phyloP scores from a whole-genome alignment of 345 rosid species.

The Eucalyptus pumila region DNA sequence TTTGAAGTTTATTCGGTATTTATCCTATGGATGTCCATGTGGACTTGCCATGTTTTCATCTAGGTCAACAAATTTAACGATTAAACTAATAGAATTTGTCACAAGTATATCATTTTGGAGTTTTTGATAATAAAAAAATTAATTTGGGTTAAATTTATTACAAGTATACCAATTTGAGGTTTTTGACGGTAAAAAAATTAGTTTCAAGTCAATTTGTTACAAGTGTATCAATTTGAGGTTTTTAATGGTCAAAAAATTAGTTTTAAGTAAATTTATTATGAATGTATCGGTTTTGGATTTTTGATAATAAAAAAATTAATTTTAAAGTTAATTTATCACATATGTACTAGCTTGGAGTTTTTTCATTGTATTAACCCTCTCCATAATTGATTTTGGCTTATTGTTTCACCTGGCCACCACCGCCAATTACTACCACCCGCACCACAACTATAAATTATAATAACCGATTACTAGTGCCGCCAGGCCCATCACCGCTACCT shows the following conservation, averaged over 20 bases:
- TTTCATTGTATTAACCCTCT: background rate
- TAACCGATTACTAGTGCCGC: background rate
- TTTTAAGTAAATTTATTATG: background rate
- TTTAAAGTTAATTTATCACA: accelerated
- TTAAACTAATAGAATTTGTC: accelerated
- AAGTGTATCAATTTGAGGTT: accelerated
- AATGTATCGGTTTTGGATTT: accelerated
- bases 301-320: no score
- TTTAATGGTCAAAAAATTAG: accelerated
- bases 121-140: no score
- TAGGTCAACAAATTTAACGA: background rate
- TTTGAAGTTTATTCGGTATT: no score
- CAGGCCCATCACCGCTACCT: background rate
- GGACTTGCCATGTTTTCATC: accelerated
- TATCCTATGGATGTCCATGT: background rate
- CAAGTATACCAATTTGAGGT: no score
- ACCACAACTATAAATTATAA: background rate
- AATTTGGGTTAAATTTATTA: accelerated
- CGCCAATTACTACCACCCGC: background rate
- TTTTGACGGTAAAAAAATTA: background rate
- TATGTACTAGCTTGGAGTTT: background rate
- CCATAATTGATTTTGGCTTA: no score
- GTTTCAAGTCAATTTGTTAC: accelerated
- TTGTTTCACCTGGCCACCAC: background rate
- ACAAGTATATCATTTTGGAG: accelerated